Evolutionary conservation across 2,329 filamentous ascomycete species (phyloP).

Genomic region (Exophiala xenobiotica): DNA sequence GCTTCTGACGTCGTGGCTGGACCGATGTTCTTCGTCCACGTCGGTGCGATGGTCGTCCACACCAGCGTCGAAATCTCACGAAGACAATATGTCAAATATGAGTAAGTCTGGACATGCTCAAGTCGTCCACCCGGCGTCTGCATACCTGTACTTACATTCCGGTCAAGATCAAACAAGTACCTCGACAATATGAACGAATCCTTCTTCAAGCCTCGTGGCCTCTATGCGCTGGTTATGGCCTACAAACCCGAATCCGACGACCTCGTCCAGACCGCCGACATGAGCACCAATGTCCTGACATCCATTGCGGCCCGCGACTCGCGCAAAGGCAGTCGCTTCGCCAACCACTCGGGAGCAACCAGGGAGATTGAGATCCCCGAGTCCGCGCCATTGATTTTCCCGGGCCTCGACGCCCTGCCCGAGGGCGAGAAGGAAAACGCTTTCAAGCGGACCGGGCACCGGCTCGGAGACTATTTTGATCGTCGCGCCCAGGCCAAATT

Average conservation of each 20-base stretch:
- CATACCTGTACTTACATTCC: no score
- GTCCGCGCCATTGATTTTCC: conserved; percentile 50
- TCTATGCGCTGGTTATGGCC: conserved; percentile 56
- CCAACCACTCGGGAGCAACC: conserved; percentile 24
- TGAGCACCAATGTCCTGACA: conserved; percentile 44
- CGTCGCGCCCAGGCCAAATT: conserved; percentile 47
- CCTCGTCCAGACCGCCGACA: conserved; percentile 21
- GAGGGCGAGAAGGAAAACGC: conserved; percentile 23
- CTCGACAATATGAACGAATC: conserved; percentile 56
- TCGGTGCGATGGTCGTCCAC: conserved; percentile 6
- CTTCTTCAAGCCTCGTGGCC: conserved; percentile 57
- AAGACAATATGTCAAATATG: conserved; percentile 26
- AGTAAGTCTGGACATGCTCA: no score
- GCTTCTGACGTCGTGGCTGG: conserved; percentile 6
- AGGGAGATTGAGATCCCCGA: conserved; percentile 44
- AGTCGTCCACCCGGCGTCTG: no score
- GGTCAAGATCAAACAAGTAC: conserved; percentile 56
- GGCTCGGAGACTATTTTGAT: conserved; percentile 51
- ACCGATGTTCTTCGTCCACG: conserved; percentile 5
- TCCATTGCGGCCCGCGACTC: conserved; percentile 29
- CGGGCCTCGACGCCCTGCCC: conserved; percentile 31
- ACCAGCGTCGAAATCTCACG: conserved; percentile 1
- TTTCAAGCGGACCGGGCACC: conserved; percentile 29
- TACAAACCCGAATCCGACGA: conserved; percentile 46
- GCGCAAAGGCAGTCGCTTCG: conserved; percentile 4